Base-by-base conservation (phyloP, 768 basidiomycete species). In the Lyophyllum shimeji region DNA sequence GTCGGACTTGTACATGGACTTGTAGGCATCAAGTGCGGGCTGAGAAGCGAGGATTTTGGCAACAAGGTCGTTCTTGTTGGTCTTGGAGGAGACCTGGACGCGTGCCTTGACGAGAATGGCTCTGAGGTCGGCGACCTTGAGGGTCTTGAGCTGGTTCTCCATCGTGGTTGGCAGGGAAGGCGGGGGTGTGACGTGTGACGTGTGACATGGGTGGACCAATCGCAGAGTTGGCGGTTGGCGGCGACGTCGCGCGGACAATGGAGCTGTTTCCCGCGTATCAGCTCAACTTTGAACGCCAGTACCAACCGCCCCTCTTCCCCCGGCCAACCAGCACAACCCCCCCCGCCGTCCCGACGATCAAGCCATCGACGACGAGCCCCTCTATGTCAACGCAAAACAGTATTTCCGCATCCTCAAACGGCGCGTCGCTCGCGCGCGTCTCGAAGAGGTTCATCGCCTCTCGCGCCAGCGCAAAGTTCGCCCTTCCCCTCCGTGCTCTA, bases 351-450 rank as follows among this genome's bases (percentile, higher is more conserved):
- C 62, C 42, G 65, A 67, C 46, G 64, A 69, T 33, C 66, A 68
- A 55, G 68, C 71, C 72, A 80, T 92, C 64, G 95, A 98, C 74
- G 95, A 98, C 60, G 96, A 99, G 70, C 96, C 97, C 24, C 86
- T 99, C 63, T 98, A 98, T 75, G 97, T 99, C 56, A 99, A 99
- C 65, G 96, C 97, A 57, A 99, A 99, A 69, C 97, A 99, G 74
- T 99, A 98, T 71, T 94, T 95, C 65, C 91, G 97, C 68, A 98
- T 99, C 65, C 83, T 99, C 72, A 98, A 98, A 77, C 83, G 97
- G 60, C 83, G 97, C 53, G 83, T 91, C 62, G 95, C 96, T 5
- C 77, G 96, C 43, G 92, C 93, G 2, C 82, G 97, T 47, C 80
- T 98, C 50, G 95, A 97, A 66, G 96, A 98, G 72, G 81, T 98